phyloP scores from a whole-genome alignment of 2,329 filamentous ascomycete species.

The Aspergillus fumigatus region DNA sequence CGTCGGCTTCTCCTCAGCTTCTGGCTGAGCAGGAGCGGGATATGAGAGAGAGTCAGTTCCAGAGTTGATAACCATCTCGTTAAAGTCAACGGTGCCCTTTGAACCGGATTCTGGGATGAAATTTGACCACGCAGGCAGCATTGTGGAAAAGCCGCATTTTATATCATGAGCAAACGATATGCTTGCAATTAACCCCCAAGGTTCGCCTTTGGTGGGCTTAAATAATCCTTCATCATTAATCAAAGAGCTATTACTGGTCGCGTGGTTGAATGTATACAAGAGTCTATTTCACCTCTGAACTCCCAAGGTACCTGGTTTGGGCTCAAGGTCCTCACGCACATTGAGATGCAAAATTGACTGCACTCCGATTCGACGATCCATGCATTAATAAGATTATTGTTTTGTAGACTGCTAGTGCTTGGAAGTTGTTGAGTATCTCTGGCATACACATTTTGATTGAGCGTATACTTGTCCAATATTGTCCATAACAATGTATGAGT shows the following conservation, averaged over 20 bases:
- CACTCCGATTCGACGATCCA: neutral
- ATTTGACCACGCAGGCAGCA: slow-evolving; percentile 16
- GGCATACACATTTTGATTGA: no score
- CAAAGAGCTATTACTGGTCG: neutral
- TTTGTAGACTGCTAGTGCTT: no score
- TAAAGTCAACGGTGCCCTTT: neutral
- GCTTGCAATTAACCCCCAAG: neutral
- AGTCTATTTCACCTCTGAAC: neutral
- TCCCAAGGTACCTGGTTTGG: neutral
- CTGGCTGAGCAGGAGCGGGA: neutral
- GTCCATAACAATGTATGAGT: no score
- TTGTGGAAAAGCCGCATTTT: neutral
- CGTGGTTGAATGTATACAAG: neutral
- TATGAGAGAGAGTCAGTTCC: slow-evolving; percentile 8
- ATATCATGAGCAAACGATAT: neutral
- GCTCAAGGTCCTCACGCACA: neutral
- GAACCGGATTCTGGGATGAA: neutral
- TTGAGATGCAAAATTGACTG: neutral
- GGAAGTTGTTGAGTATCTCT: no score
- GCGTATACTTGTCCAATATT: no score
- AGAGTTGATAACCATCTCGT: slow-evolving; percentile 14
- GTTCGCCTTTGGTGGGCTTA: neutral
- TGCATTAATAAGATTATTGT: no score
- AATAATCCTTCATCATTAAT: neutral
- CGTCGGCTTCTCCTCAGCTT: slow-evolving; percentile 21